A percentile compares a stretch with the other conserved stretches of the same genome.
Conservation (phyloP, 2,329 filamentous ascomycete genomes). For the Sclerotinia spermophila region DNA sequence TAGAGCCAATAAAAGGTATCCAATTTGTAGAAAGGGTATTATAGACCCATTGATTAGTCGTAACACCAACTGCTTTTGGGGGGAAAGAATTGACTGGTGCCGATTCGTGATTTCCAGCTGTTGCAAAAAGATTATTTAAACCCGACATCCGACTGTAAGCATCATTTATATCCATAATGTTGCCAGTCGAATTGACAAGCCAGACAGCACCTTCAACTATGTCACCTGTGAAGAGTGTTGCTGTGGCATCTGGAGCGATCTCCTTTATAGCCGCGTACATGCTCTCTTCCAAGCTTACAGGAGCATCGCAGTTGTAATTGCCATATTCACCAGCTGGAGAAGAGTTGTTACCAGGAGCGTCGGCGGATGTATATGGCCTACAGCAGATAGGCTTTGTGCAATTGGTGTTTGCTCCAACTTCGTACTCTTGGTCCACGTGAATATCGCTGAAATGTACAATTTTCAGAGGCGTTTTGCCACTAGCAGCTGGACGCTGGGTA, state of each 20-base stretch:
- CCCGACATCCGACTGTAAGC: conserved; percentile 38
- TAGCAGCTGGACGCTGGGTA: conserved; percentile 37
- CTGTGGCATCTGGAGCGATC: conserved; percentile 33
- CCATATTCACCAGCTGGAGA: conserved; percentile 41
- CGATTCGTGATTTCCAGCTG: conserved; percentile 42
- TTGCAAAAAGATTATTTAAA: conserved; percentile 38
- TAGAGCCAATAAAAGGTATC: conserved; percentile 36
- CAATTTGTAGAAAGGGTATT: conserved; percentile 38
- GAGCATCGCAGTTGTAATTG: conserved; percentile 41
- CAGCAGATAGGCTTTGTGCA: conserved; percentile 45
- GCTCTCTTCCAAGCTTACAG: conserved; percentile 40
- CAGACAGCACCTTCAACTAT: conserved; percentile 41
- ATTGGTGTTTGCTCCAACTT: conserved; percentile 40
- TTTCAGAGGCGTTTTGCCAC: conserved; percentile 39
- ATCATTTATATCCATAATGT: conserved; percentile 37
- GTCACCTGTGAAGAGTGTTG: conserved; percentile 43
- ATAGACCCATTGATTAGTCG: conserved; percentile 40
- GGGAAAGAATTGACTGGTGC: conserved; percentile 40
- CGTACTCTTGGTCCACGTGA: conserved; percentile 42
- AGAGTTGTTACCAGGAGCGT: conserved; percentile 40
- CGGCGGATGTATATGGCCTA: conserved; percentile 37
- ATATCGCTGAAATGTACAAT: conserved; percentile 44
- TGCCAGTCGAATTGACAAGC: conserved; percentile 35
- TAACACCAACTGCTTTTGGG: conserved; percentile 27
- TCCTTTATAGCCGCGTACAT: conserved; percentile 40